Base-by-base conservation (phyloP, 2,329 filamentous ascomycete genomes). In the Septoria petroselini region DNA sequence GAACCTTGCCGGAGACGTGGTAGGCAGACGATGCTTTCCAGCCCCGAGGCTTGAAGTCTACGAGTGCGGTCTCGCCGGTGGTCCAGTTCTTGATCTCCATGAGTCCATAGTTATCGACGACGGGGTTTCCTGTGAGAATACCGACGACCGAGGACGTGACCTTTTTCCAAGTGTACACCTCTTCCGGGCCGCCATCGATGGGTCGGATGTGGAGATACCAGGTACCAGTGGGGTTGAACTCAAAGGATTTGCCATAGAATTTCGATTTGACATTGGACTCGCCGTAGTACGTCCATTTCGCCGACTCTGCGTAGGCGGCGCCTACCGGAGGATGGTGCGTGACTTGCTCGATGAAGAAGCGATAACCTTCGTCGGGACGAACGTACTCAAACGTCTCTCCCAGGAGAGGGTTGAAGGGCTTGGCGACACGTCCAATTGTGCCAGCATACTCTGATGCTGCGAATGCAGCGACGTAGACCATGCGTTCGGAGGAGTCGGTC, bases 61-160 rank as follows among this genome's bases (percentile, higher is more conserved):
- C 74, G 3, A 84, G 73, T 58, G 88, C 91, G n/a, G 86, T 79
- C 69, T 97, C 93, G 46, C 93, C 91, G 0, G 91, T 98, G 0
- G 85, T 95, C 85, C 87, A 91, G 72, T 98, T 98, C 75, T 90
- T 95, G 69, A 98, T 84, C 67, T 96, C 90, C 88, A 98, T 97
- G 0, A 85, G 78, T 1, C 93, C 93, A 67, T 97, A 97, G 70
- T 98, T 96, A 73, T 98, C 93, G n/a, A 98, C 88, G 0, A 87
- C 88, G 0, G 93, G 93, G 61, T 88, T 95, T 40, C 93, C 93
- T 0, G 91, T 97, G 63, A 98, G 96, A 69, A 98, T 98, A 51
- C 93, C 93, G 52, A 97, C 84, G n/a, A 98, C 93, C 1, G 91
- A 94, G 1, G 90, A 93, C 1, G 91, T 97, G 14, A 96, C 90